A percentile compares a stretch with the other conserved stretches of the same genome.
Evolutionary conservation across 2,329 filamentous ascomycete genomes (phyloP).

Genomic region (Ophiostoma perfectum): DNA sequence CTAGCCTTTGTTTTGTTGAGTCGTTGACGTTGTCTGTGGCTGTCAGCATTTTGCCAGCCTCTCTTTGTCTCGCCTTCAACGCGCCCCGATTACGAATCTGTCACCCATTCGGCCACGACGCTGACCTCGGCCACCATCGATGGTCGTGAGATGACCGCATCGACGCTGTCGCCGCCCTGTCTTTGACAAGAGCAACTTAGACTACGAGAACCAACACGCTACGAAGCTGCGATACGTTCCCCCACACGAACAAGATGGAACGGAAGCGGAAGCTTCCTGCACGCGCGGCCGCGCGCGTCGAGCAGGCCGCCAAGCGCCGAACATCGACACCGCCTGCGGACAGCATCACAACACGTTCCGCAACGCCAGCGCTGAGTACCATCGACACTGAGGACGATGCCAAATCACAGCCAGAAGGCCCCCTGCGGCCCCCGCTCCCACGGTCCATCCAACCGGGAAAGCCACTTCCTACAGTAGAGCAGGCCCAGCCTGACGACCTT

Average conservation of each 20-base stretch:
- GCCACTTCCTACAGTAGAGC: constrained; percentile 64
- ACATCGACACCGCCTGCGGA: constrained; percentile 48
- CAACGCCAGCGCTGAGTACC: constrained; percentile 40
- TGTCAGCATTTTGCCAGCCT: neutral
- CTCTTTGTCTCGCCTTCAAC: neutral
- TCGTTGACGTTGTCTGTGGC: neutral
- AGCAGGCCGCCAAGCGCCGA: constrained; percentile 56
- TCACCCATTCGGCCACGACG: neutral
- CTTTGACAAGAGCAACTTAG: constrained; percentile 21
- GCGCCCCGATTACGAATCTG: neutral
- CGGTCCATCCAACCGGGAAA: constrained; percentile 59
- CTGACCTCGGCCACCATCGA: constrained; percentile 8
- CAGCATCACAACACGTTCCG: constrained; percentile 37
- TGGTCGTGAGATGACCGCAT: constrained; percentile 24
- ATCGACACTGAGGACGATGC: constrained; percentile 32
- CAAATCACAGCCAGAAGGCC: constrained; percentile 24
- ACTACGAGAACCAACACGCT: neutral
- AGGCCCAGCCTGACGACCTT: constrained; percentile 60
- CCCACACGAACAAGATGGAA: constrained; percentile 45
- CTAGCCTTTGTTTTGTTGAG: neutral
- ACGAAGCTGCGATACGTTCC: neutral
- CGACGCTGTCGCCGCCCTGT: constrained; percentile 20
- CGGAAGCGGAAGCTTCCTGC: constrained; percentile 61
- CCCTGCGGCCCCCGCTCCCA: constrained; percentile 45
- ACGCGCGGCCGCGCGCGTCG: constrained; percentile 55